Conservation (phyloP, 2,329 filamentous ascomycete genomes). For the Cryphonectria nitschkei region DNA sequence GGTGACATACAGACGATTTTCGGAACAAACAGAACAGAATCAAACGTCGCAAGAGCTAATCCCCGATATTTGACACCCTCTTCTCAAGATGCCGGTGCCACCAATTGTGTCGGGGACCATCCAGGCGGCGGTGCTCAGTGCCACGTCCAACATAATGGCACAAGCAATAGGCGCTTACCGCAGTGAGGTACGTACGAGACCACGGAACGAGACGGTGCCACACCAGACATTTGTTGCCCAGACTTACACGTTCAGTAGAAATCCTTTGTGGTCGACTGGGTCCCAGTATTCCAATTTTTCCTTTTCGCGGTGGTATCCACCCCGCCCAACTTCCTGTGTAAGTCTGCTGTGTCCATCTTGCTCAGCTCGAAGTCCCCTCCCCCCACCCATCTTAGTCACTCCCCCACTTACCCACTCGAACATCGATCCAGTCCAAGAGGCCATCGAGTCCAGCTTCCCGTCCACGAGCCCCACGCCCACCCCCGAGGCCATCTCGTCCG, state of each 20-base stretch:
- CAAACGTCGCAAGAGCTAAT: not conserved
- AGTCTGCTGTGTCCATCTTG: constrained; percentile 31
- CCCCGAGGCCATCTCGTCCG: constrained; percentile 43
- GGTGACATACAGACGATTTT: not conserved
- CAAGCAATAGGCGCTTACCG: constrained; percentile 70
- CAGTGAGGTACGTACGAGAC: constrained; percentile 52
- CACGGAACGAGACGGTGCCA: not conserved
- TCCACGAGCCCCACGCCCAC: constrained; percentile 57
- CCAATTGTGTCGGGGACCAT: constrained; percentile 63
- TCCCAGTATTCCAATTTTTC: constrained; percentile 75
- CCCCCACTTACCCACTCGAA: constrained; percentile 17
- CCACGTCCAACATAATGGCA: constrained; percentile 72
- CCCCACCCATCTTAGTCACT: not conserved
- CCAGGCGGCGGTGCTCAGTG: constrained; percentile 68
- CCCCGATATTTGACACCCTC: not conserved
- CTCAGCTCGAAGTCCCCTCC: too few relatives aligned
- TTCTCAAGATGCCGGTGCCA: constrained; percentile 42
- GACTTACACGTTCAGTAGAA: constrained; percentile 45
- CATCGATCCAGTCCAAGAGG: constrained; percentile 65
- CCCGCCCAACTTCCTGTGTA: constrained; percentile 83
- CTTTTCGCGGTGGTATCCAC: constrained; percentile 73
- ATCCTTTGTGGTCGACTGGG: constrained; percentile 64
- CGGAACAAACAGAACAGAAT: not conserved
- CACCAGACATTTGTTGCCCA: not conserved
- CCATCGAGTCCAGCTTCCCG: constrained; percentile 75